These are phyloP conservation scores for Vigna angularis DNA, from an alignment of 306 rosid species.

Conservation along the genomic window DNA sequence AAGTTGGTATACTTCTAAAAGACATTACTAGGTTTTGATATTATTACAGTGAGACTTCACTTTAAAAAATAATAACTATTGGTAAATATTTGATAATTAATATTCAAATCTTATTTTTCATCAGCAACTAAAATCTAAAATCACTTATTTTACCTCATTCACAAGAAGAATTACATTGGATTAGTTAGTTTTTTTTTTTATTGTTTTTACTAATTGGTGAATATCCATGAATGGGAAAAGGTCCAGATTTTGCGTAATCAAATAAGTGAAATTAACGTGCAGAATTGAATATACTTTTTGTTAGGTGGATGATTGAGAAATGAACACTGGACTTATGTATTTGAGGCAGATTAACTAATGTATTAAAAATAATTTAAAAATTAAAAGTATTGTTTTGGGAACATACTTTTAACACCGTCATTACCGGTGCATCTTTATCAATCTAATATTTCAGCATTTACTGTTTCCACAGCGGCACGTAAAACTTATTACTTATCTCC, in stretches of 20 bases:
- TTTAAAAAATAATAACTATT: no score
- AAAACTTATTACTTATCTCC: slow-evolving; percentile 2
- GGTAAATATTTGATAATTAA: no score
- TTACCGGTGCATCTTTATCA: neutral
- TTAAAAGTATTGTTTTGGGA: neutral
- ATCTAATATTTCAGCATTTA: neutral
- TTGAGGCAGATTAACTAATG: neutral
- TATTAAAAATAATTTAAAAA: neutral
- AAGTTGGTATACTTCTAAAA: no score
- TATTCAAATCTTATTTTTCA: neutral
- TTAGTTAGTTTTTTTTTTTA: no score
- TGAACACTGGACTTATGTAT: no score
- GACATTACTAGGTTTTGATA: no score
- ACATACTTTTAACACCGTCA: neutral
- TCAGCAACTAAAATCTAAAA: neutral
- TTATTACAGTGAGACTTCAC: no score
- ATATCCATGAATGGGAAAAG: neutral
- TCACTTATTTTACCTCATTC: neutral
- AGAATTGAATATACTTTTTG: neutral
- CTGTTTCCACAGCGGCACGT: neutral
- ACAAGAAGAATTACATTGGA: no score
- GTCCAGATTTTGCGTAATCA: neutral
- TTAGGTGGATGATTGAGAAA: neutral
- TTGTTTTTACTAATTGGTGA: neutral
- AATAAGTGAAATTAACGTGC: neutral